phyloP scores from a whole-genome alignment of 208 protist genomes.

The Leptomonas pyrrhocoris region DNA sequence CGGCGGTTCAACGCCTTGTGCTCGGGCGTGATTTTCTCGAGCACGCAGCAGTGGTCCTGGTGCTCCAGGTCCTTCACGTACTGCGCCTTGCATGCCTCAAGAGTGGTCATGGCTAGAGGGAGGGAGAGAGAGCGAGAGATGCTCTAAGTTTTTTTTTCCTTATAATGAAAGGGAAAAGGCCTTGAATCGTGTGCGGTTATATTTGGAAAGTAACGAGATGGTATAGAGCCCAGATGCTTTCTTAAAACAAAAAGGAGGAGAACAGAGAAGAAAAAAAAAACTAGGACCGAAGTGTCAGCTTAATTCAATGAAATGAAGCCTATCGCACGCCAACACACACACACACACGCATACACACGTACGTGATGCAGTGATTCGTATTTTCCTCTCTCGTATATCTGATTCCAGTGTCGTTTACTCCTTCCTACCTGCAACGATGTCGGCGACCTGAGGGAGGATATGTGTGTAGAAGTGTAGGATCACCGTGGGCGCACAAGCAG shows the following conservation, averaged over 20 bases:
- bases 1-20: slow-evolving; percentile 42
- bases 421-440: no score
- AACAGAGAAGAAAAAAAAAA: not conserved
- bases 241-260: not conserved
- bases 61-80: slow-evolving; percentile 48
- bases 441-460: no score
- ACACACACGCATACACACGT: slow-evolving; percentile 1
- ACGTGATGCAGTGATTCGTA: not conserved
- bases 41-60: slow-evolving; percentile 48
- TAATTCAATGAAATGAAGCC: no score
- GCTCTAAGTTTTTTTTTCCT: no score
- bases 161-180: no score
- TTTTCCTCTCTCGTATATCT: no score
- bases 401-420: no score
- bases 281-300: no score
- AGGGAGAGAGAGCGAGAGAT: not conserved
- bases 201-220: no score
- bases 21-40: slow-evolving; percentile 31
- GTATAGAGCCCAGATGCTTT: not conserved
- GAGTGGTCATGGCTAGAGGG: slow-evolving; percentile 14
- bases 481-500: no score
- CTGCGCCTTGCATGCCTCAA: slow-evolving; percentile 45
- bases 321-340: not conserved
- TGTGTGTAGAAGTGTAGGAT: no score
- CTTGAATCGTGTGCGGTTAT: no score